Base-by-base conservation (phyloP, 345 rosid genomes). In the Aethionema arabicum region DNA sequence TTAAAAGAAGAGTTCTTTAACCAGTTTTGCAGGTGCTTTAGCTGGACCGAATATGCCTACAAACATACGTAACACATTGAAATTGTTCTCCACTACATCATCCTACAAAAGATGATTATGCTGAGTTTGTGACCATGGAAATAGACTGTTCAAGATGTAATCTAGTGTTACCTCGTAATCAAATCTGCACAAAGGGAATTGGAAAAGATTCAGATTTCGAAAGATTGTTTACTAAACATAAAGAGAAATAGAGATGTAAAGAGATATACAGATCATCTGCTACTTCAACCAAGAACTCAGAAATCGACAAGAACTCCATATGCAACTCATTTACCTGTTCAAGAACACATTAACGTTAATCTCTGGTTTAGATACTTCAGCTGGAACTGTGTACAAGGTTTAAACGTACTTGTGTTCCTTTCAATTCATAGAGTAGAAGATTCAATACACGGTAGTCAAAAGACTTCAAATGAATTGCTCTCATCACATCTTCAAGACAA, bases 101-200 rank as follows among this genome's bases (percentile, higher is more conserved):
- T 89, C 95, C 98, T 88, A 68, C 61, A 75, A 9, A 49, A 37
- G 31, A 41, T 54, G 55, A 70, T 38, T 51, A 56, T 35, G 33
- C 40, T n/a, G 27, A 32, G 6, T 4, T 9, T 51, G 35, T 43
- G 11, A 73, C 50, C 11, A 40, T 40, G 44, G n/a, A 6, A 40
- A 40, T 10, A 40, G 44, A 40, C 11, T 40, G 40, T 39, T 21
- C 45, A 53, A 5, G 12, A 45, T n/a, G n/a, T n/a, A n/a, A n/a
- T n/a, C n/a, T n/a, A n/a, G n/a, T n/a, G n/a, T 55, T 63, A 91
- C 96, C 95, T 92, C 95, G 53, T 85, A 88, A 67, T 89, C 95
- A 50, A 83, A 88, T 75, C 96, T 88, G 70, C 72, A 76, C 59
- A 62, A 37, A 14, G 44, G 44, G 56, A 52, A 27, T 59, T 37